These are phyloP conservation scores for Zasmidium cellare DNA, from an alignment of 2,329 filamentous ascomycete species.

Conservation along the genomic window DNA sequence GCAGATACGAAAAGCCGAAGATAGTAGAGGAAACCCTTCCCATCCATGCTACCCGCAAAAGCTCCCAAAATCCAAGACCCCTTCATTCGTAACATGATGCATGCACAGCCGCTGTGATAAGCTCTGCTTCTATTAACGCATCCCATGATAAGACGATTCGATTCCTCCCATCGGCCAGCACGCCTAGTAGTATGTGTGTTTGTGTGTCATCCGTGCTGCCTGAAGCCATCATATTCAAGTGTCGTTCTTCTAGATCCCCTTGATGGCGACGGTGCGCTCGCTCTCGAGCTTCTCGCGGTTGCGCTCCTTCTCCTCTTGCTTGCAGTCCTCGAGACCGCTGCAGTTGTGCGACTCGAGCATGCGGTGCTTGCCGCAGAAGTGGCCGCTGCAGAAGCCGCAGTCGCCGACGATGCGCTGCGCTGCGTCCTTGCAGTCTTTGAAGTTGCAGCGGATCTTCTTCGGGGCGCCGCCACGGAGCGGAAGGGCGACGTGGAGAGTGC, in stretches of 20 bases:
- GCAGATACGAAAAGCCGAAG: too few species aligned
- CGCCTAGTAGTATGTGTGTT: not conserved
- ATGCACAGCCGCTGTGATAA: not conserved
- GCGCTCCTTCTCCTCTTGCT: constrained; percentile 92
- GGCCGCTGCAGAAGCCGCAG: constrained; percentile 90
- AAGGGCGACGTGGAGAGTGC: constrained; percentile 56
- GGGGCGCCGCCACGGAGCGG: constrained; percentile 62
- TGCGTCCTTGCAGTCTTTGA: constrained; percentile 82
- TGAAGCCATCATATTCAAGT: not conserved
- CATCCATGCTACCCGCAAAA: not conserved
- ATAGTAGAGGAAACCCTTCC: too few species aligned
- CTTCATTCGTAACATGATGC: not conserved
- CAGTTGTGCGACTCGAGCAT: constrained; percentile 94
- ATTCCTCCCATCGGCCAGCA: not conserved
- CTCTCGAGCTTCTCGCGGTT: constrained; percentile 90
- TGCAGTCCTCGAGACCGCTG: constrained; percentile 90
- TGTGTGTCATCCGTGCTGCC: not conserved
- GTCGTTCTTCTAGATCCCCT: constrained; percentile 64
- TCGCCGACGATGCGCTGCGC: constrained; percentile 94
- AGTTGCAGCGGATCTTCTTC: constrained; percentile 81
- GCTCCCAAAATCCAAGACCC: not conserved
- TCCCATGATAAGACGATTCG: not conserved
- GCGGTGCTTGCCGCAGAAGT: constrained; percentile 93
- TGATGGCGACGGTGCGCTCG: constrained; percentile 92
- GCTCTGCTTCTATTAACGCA: not conserved